phyloP scores from a whole-genome alignment of 2,329 filamentous ascomycete species.

The Dryadomyces quercus-mongolicae region DNA sequence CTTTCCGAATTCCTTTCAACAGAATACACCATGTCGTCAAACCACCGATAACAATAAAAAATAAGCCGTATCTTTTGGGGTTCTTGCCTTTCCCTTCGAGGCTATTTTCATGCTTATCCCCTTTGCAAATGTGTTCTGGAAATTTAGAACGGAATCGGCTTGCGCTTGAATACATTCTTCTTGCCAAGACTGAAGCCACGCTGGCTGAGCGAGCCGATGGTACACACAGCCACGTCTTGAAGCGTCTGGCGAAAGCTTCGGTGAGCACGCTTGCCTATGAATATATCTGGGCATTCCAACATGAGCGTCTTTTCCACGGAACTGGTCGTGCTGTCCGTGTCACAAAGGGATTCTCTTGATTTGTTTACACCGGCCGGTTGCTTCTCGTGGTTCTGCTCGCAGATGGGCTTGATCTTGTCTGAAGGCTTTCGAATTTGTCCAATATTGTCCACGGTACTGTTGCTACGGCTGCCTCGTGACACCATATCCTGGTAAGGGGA shows the following conservation, averaged over 20 bases:
- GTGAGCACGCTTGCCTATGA: neutral
- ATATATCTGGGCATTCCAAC: neutral
- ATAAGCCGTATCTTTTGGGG: neutral
- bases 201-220: neutral
- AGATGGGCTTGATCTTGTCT: neutral
- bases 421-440: neutral
- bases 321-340: neutral
- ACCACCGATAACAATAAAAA: neutral
- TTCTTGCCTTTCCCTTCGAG: too few species aligned
- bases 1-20: neutral
- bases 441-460: neutral
- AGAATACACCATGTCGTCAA: neutral
- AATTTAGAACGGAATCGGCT: neutral
- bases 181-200: neutral
- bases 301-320: neutral
- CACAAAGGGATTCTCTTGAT: neutral
- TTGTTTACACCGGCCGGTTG: neutral
- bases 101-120: too few species aligned
- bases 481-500: neutral
- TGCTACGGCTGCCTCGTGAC: neutral
- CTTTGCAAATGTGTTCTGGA: neutral
- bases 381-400: neutral
- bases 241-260: constrained; percentile 1
- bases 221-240: neutral
- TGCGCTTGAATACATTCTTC: neutral